Evolutionary conservation across 495 filamentous ascomycete genomes (phyloP).

Genomic region (Aspergillus ostianus): DNA sequence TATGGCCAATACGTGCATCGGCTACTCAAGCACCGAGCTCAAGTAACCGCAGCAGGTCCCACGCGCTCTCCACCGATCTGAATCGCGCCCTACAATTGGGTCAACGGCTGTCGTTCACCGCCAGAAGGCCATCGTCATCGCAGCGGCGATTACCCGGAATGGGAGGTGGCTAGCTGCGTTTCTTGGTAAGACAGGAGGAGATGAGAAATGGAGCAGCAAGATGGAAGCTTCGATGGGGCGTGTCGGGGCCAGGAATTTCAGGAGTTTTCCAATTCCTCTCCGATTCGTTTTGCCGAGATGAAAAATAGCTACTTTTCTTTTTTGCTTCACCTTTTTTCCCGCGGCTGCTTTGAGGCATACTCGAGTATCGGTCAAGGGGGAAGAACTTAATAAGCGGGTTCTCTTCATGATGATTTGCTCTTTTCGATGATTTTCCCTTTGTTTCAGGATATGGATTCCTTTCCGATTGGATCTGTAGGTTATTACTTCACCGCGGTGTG

Average conservation of each 20-base stretch:
- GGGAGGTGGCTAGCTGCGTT: conserved; percentile 4
- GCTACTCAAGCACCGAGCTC: conserved; percentile 2
- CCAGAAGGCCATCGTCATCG: conserved; percentile 22
- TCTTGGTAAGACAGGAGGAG: not conserved
- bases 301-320: not conserved
- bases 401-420: not conserved
- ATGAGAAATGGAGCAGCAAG: not conserved
- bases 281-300: not conserved
- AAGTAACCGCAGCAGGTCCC: not conserved
- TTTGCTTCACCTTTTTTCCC: not conserved
- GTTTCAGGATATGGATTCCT: not conserved
- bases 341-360: not conserved
- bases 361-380: not conserved
- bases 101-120: conserved; percentile 21
- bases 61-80: conserved; percentile 15
- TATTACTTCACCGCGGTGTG: not conserved
- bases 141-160: conserved; percentile 6
- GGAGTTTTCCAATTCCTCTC: not conserved
- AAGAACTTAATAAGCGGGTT: not conserved
- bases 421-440: not conserved
- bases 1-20: not conserved
- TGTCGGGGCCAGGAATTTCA: too few species aligned
- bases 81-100: conserved; percentile 18
- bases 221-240: not conserved
- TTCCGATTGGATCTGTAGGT: conserved; percentile 1